Conservation (phyloP, 495 filamentous ascomycete genomes). For the Penicillium subrubescens region DNA sequence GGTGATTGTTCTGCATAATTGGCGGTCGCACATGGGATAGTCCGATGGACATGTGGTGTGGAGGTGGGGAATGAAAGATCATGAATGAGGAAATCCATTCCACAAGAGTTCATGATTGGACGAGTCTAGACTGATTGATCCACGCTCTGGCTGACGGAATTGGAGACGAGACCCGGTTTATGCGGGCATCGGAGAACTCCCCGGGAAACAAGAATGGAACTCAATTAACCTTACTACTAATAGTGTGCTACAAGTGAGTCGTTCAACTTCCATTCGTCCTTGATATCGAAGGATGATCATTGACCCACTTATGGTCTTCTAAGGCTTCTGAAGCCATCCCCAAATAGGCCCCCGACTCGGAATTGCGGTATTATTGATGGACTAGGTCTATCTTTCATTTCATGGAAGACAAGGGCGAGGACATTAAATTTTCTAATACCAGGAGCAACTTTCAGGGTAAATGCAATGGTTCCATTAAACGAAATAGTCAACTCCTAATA, state of each 20-base stretch:
- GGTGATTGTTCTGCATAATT: background rate
- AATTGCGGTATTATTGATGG: too few relatives aligned
- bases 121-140: background rate
- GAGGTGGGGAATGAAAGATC: background rate
- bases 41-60: background rate
- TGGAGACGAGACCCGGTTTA: background rate
- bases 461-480: background rate
- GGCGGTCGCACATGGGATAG: background rate
- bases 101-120: background rate
- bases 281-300: too few relatives aligned
- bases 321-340: background rate
- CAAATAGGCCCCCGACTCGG: background rate
- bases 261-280: background rate
- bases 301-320: background rate
- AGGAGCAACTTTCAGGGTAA: background rate
- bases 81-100: background rate
- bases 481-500: background rate
- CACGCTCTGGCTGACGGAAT: background rate
- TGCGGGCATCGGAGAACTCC: background rate
- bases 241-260: background rate
- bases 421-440: too few relatives aligned
- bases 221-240: background rate
- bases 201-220: background rate
- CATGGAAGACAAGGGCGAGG: background rate
- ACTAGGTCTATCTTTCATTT: background rate